phyloP scores from a whole-genome alignment of 345 rosid species.

The Cardiospermum halicacabum region DNA sequence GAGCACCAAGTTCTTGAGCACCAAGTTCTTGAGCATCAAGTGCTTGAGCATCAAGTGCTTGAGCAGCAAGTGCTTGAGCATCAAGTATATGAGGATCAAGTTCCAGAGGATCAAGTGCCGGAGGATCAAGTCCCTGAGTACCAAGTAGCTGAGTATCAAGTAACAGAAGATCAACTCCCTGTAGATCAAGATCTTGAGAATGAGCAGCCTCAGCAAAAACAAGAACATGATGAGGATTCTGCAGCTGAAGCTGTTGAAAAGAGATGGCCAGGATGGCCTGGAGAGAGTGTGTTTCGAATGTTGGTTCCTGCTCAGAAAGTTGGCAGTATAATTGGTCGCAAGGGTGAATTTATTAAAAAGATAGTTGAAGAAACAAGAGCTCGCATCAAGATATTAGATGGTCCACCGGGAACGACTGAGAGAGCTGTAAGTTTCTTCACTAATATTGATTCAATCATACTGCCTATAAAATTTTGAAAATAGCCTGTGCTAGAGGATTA shows the following conservation, averaged over 20 bases:
- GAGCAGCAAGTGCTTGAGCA: no score
- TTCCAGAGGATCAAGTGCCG: slow-evolving; percentile 23
- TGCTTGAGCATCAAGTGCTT: no score
- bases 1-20: no score
- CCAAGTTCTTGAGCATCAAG: no score
- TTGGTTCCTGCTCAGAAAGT: slow-evolving; percentile 97
- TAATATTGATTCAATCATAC: slow-evolving; percentile 10
- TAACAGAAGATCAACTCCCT: slow-evolving; percentile 27
- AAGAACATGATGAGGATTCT: slow-evolving; percentile 32
- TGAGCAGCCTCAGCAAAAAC: slow-evolving; percentile 26
- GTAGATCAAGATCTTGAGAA: slow-evolving; percentile 27
- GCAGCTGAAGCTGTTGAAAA: slow-evolving; percentile 55
- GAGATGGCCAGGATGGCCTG: slow-evolving; percentile 99
- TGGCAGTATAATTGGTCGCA: slow-evolving; percentile 97
- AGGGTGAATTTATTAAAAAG: slow-evolving; percentile 94
- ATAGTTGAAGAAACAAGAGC: slow-evolving; percentile 98
- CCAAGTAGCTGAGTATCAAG: slow-evolving; percentile 23
- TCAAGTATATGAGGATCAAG: slow-evolving; percentile 25
- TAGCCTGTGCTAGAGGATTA: slow-evolving; percentile 11
- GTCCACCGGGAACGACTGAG: slow-evolving; percentile 99
- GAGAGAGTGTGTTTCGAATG: slow-evolving; percentile 97
- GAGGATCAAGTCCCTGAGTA: slow-evolving; percentile 28
- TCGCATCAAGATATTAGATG: slow-evolving; percentile 94
- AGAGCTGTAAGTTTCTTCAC: slow-evolving; percentile 78
- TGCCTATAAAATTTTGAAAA: neutral